Evolutionary conservation across 2,329 filamentous ascomycete species (phyloP), one percentile per base, ranked within the genome.

Genomic region (Colletotrichum sp.): DNA sequence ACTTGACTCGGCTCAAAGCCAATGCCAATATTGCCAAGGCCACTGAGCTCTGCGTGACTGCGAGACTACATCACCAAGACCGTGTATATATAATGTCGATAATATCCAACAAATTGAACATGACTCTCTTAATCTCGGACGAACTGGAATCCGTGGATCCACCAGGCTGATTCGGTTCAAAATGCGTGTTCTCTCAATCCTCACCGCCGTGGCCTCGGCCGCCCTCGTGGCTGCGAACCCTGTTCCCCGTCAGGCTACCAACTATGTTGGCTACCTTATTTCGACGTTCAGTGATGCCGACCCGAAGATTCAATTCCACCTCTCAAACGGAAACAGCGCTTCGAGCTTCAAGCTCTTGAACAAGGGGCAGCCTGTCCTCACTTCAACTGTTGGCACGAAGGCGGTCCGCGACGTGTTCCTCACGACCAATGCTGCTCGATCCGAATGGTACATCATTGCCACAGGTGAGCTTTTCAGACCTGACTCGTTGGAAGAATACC

Each of bases 401-500:
- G 82, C 78, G n/a, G 81, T 82, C 13, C 75, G 82, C 59, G 82
- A 84, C 31, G 80, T 83, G 51, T 83, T 78, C 59, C 78, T 84
- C 5, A 76, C 80, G 3, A 83, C 80, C 16, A 82, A 83, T 62
- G 72, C 78, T 38, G 79, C 79, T 2, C 76, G 82, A 8, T 82
- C 80, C 6, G 79, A 83, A 65, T 84, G 79, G 67, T 83, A 80
- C 57, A 67, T 81, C 54, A 79, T 84, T 29, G 82, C 81, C 2
- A 84, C 83, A 3, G 82, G 82, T 82, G 74, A 70, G 78, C 29
- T 0, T 6, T 13, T 6, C 11, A 38, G 8, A 13, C 16, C 1
- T 8, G 18, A 27, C 16, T 8, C 16, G 13, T 36, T 43, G 8
- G 3, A 21, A 18, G n/a, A 15, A 5, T 36, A 11, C 0, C 33